Base-by-base conservation (phyloP, 2,329 filamentous ascomycete genomes). In the Aquanectria penicillioides region DNA sequence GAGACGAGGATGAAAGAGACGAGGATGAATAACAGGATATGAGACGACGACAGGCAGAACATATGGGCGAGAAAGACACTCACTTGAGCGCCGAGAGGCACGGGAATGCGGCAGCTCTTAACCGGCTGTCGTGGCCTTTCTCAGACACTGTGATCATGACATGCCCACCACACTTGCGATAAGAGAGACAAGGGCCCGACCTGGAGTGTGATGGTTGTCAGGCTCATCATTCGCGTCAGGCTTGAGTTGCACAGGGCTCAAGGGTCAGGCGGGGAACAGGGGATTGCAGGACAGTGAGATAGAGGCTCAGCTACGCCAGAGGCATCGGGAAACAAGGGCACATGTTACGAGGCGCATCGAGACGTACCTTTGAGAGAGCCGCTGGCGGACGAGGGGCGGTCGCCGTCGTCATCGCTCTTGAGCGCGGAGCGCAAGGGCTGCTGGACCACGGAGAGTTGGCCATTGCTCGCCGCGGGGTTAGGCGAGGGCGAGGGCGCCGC, bases 301-400 rank as follows among this genome's bases (percentile, higher is more conserved):
- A 28, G 40, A 31, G 23, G 29, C 40, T 33, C 31, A 26, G n/a
- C 34, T 26, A 33, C 26, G 22, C 43, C 18, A 22, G 25, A 44
- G 31, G 55, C 26, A 33, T 23, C 31, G 29, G 28, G 28, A 26
- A 44, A 20, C 51, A 51, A 51, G 44, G 52, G 34, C 38, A 18
- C 38, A 46, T 46, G 23, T 23, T 43, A 17, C 26, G 18, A 57
- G 18, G 17, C 12, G 5, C 17, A 18, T 23, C 20, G 44, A 15
- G 40, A 78, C 78, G 58, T 69, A 82, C 80, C 80, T 79, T 82
- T 82, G 36, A 74, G 66, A 31, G 75, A 71, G 47, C 74, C 73
- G 59, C 72, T 76, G 31, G 74, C 67, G 10, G 78, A 73, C 18
- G 70, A 69, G 3, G 74, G 71, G 57, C 69, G 73, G 40, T 78